Conservation (phyloP, 768 basidiomycete genomes). For the Collybia mongolica region DNA sequence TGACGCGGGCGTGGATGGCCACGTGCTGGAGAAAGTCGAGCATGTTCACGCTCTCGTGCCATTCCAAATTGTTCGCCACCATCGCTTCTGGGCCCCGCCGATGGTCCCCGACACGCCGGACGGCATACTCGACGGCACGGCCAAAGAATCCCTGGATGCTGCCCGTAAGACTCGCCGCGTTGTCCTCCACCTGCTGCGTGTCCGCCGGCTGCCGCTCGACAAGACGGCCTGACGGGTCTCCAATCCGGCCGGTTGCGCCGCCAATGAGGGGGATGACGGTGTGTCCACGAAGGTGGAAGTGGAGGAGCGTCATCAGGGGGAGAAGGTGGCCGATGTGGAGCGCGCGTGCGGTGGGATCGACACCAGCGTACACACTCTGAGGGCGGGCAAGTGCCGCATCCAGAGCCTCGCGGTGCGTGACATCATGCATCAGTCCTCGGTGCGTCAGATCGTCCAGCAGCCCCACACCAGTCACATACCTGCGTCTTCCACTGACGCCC, state of each 20-base stretch:
- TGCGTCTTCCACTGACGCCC: too few species aligned
- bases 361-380: conserved; percentile 78
- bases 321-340: conserved; percentile 94
- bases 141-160: conserved; percentile 75
- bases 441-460: conserved; percentile 42
- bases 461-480: conserved; percentile 1
- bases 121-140: conserved; percentile 62
- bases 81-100: conserved; percentile 19
- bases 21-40: conserved; percentile 83
- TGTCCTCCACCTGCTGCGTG: conserved; percentile 55
- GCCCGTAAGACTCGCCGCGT: conserved; percentile 60
- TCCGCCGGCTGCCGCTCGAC: conserved; percentile 77
- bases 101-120: conserved; percentile 23
- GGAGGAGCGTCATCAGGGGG: conserved; percentile 82
- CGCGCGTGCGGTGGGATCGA: conserved; percentile 89
- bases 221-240: conserved; percentile 90
- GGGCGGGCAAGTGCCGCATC: conserved; percentile 31
- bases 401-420: conserved; percentile 46
- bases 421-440: conserved; percentile 48
- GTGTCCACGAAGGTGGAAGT: conserved; percentile 88
- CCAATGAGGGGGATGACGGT: conserved; percentile 88
- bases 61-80: conserved; percentile 57
- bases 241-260: conserved; percentile 93
- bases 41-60: conserved; percentile 73
- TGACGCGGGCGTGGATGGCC: conserved; percentile 80